Conservation (phyloP, 2,329 filamentous ascomycete species). For the Fusarium devonianum region DNA sequence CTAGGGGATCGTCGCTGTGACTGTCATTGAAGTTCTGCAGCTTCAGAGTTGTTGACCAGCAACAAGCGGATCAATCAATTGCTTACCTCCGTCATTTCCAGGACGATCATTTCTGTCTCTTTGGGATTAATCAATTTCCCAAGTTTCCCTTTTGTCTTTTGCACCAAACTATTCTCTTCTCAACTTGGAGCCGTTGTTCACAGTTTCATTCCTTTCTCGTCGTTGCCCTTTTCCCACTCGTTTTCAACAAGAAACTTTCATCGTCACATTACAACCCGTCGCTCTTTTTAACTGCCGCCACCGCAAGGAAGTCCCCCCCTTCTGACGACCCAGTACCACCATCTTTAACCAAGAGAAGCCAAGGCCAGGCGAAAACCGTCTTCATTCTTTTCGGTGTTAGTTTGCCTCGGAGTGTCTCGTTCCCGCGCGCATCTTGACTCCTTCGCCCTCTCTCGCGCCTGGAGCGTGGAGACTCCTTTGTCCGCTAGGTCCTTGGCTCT, state of each 20-base stretch:
- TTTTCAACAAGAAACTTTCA: not conserved
- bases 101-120: constrained; percentile 29
- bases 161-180: constrained; percentile 1
- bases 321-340: constrained; percentile 4
- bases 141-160: constrained; percentile 2
- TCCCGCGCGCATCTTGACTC: constrained; percentile 22
- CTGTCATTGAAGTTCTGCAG: constrained; percentile 15
- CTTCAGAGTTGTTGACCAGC: constrained; percentile 26
- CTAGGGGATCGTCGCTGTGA: constrained; percentile 26
- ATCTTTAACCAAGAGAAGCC: not conserved
- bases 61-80: constrained; percentile 19
- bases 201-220: constrained; percentile 18
- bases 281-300: constrained; percentile 10
- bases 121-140: constrained; percentile 17
- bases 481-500: constrained; percentile 29
- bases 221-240: constrained; percentile 1
- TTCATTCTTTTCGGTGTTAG: constrained; percentile 1
- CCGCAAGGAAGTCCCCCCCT: constrained; percentile 1
- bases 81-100: constrained; percentile 33
- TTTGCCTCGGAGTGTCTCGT: constrained; percentile 17
- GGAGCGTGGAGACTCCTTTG: constrained; percentile 29
- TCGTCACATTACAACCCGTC: constrained; percentile 9
- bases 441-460: constrained; percentile 10
- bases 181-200: constrained; percentile 34
- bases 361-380: not conserved